Base-by-base conservation (phyloP, 257 asterid species). In the Cynanchum wilfordii region DNA sequence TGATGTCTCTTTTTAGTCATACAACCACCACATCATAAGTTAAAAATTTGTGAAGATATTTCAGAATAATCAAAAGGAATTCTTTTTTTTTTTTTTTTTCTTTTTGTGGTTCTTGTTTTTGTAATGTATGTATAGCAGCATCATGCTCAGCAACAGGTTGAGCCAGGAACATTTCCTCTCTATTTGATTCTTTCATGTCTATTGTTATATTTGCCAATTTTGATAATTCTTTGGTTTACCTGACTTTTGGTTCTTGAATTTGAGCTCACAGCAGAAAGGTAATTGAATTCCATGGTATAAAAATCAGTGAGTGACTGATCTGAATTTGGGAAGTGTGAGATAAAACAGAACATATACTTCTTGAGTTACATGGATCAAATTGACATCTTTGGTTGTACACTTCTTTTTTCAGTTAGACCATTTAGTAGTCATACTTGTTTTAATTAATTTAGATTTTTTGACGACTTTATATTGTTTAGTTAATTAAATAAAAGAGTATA, bases 1-100 rank as follows among this genome's bases (percentile, higher is more conserved):
- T 75, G 70, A 69, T 75, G 81, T 85, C 82, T 76, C 81, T 49
- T 69, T 74, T 78, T 69, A 73, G 62, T 57, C 73, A 77, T 55
- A 79, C 69, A 75, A 73, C 81, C 68, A 33, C 38, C 47, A 82
- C 79, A 80, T 67, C 77, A 75, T 80, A 68, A 74, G 69, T 84
- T 76, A 76, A 50, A 70, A 50, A 70, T 76, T 76, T 82, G 84
- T 80, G 80, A 82, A 80, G 78, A 49, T 74, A 42, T 72, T 74
- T 73, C 65, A 80, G 82, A 80, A 83, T 81, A 81, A 82, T 73
- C 73, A 8, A 72, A 73, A 65, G 66, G 56, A 2, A 69, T 38
- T 55, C 27, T 81, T 68, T 62, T 5, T 33, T 33, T 33, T 4
- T 33, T 33, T 33, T 30, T 4, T 30, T 30, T 30, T 2, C 3